A percentile compares a stretch with the other conserved stretches of the same genome.
phyloP scores from a whole-genome alignment of 768 basidiomycete species.

The Mycena rebaudengoi region DNA sequence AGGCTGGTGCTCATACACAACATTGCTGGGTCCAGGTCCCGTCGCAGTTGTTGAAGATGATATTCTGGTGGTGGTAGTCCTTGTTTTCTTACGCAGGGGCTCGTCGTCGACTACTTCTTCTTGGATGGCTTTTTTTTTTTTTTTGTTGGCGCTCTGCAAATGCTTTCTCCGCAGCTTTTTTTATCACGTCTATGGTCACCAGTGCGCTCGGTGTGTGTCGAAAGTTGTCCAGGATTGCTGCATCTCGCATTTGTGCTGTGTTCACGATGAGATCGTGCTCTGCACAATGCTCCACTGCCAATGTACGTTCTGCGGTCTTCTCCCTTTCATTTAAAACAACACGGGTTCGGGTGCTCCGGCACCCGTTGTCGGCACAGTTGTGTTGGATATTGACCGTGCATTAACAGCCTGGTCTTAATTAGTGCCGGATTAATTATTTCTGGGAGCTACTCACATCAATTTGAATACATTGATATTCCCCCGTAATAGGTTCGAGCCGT shows the following conservation, averaged over 20 bases:
- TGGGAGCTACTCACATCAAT: background rate
- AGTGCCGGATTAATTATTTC: background rate
- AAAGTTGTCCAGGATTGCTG: conserved; percentile 4
- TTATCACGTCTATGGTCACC: background rate
- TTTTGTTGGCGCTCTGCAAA: background rate
- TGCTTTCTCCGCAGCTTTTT: background rate
- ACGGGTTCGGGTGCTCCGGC: background rate
- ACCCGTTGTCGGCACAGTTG: conserved; percentile 27
- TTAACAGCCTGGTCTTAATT: conserved; percentile 13
- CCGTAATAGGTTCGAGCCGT: background rate
- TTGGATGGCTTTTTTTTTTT: background rate
- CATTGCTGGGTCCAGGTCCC: too few relatives aligned
- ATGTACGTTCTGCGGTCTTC: background rate
- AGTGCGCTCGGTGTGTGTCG: background rate
- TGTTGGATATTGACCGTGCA: conserved; percentile 34
- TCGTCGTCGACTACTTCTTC: too few relatives aligned
- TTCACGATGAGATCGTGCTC: conserved; percentile 7
- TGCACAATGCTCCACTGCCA: background rate
- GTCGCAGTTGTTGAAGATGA: too few relatives aligned
- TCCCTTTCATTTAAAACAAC: conserved; percentile 23
- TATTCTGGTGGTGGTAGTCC: too few relatives aligned
- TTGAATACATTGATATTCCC: background rate
- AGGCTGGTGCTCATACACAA: too few relatives aligned
- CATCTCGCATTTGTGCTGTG: conserved; percentile 19
- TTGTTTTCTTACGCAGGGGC: too few relatives aligned